phyloP scores from a whole-genome alignment of 257 asterid genomes.

The Solanum tarapatanum region DNA sequence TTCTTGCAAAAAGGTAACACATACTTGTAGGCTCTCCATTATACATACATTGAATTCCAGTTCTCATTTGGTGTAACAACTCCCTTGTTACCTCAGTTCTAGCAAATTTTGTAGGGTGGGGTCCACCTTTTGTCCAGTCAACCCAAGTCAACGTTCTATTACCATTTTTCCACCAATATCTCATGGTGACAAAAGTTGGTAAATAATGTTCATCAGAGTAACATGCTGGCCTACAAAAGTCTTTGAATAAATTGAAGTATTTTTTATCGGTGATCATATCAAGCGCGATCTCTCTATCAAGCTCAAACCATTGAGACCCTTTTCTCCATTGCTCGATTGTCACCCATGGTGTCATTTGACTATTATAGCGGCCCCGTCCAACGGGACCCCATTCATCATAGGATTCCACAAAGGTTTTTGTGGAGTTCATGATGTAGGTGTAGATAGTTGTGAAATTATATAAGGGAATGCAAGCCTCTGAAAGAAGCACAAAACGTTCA shows the following conservation, averaged over 20 bases:
- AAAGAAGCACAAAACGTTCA: conserved; percentile 67
- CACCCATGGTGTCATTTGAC: conserved; percentile 41
- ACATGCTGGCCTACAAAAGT: conserved; percentile 47
- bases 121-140: conserved; percentile 78
- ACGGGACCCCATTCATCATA: conserved; percentile 48
- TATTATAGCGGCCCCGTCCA: conserved; percentile 59
- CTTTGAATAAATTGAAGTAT: conserved; percentile 24
- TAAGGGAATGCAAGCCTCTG: conserved; percentile 67
- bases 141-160: conserved; percentile 79
- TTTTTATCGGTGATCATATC: conserved; percentile 30
- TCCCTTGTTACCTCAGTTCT: conserved; percentile 27
- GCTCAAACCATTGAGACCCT: conserved; percentile 73
- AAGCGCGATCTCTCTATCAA: conserved; percentile 42
- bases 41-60: conserved; percentile 27
- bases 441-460: conserved; percentile 52
- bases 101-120: conserved; percentile 53
- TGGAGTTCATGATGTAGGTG: conserved; percentile 33
- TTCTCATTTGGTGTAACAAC: conserved; percentile 33
- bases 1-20: conserved; percentile 75
- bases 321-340: conserved; percentile 47
- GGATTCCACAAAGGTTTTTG: conserved; percentile 38
- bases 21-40: conserved; percentile 44
- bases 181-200: conserved; percentile 41
- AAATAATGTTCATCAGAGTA: conserved; percentile 79
- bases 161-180: conserved; percentile 25